Evolutionary conservation across 139 green algal species (phyloP).

Genomic region (Auxenochlorella protothecoides): DNA sequence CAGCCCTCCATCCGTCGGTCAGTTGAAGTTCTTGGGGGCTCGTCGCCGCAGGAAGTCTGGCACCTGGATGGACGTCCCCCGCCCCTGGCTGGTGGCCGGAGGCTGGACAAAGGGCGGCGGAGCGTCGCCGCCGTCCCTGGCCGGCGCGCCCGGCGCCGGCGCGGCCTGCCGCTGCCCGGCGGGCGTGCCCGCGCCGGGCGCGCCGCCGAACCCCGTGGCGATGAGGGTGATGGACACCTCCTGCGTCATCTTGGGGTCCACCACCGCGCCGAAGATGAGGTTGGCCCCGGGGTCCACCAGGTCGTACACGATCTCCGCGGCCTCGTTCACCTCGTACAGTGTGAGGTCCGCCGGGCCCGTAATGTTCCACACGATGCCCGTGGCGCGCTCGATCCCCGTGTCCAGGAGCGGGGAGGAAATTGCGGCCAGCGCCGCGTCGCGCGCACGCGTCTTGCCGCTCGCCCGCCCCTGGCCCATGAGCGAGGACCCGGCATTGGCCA

Average conservation of each 20-base stretch:
- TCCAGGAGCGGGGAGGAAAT: constrained; percentile 83
- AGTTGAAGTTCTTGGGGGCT: no score
- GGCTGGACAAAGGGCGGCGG: no score
- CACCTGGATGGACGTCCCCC: no score
- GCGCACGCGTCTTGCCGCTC: constrained; percentile 30
- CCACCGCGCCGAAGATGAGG: constrained; percentile 85
- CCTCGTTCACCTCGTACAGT: constrained; percentile 85
- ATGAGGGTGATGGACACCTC: constrained; percentile 83
- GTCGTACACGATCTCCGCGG: constrained; percentile 85
- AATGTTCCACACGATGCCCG: constrained; percentile 95
- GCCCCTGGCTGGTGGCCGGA: no score
- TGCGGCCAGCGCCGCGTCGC: constrained; percentile 52
- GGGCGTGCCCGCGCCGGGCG: no score
- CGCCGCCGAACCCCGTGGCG: constrained; percentile 73
- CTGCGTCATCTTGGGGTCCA: constrained; percentile 42
- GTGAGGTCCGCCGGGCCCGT: constrained; percentile 78
- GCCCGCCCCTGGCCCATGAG: constrained; percentile 70
- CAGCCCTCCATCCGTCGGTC: no score
- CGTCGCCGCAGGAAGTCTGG: no score
- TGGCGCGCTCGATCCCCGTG: constrained; percentile 81
- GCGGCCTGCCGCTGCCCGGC: no score
- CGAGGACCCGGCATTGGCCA: constrained; percentile 79
- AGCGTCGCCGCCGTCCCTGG: no score
- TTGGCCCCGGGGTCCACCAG: constrained; percentile 77
- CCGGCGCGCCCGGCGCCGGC: no score